phyloP scores from a whole-genome alignment of 2,329 filamentous ascomycete genomes.

The Plenodomus lindquistii region DNA sequence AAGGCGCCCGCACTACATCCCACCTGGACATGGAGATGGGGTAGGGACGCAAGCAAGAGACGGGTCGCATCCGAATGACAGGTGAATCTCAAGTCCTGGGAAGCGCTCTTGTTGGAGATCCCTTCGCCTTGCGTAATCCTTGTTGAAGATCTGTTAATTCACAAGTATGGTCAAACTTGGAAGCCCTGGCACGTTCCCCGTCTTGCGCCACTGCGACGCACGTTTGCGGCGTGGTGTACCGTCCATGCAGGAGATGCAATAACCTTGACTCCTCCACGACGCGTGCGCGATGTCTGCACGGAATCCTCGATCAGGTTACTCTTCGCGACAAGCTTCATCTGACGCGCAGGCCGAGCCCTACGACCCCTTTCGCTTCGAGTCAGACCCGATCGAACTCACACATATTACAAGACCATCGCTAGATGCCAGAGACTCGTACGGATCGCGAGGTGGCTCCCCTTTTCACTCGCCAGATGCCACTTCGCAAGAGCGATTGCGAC shows the following conservation, averaged over 20 bases:
- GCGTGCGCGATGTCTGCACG: slow-evolving; percentile 28
- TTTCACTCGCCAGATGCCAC: slow-evolving; percentile 9
- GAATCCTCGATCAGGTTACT: slow-evolving; percentile 17
- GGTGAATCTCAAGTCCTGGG: neutral
- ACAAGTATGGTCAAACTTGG: too few species aligned
- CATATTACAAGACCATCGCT: slow-evolving; percentile 15
- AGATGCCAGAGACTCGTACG: slow-evolving; percentile 10
- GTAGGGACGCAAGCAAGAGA: too few species aligned
- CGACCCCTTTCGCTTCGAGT: slow-evolving; percentile 31
- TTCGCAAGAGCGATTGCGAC: slow-evolving; percentile 14
- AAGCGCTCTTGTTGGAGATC: neutral
- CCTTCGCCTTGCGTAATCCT: neutral
- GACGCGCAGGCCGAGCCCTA: slow-evolving; percentile 24
- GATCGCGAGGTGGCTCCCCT: slow-evolving; percentile 12
- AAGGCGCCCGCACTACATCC: slow-evolving; percentile 7
- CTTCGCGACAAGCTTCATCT: slow-evolving; percentile 31
- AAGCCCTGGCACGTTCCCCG: too few species aligned
- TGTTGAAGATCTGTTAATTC: neutral
- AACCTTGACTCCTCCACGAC: neutral
- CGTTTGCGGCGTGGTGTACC: too few species aligned
- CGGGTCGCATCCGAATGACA: neutral
- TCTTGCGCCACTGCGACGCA: too few species aligned
- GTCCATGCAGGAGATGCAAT: slow-evolving; percentile 3
- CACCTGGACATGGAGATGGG: slow-evolving; percentile 1
- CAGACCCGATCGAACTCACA: slow-evolving; percentile 37